Evolutionary conservation across 1,284 basidiomycete genomes (phyloP).

Genomic region (Ustilago curta): DNA sequence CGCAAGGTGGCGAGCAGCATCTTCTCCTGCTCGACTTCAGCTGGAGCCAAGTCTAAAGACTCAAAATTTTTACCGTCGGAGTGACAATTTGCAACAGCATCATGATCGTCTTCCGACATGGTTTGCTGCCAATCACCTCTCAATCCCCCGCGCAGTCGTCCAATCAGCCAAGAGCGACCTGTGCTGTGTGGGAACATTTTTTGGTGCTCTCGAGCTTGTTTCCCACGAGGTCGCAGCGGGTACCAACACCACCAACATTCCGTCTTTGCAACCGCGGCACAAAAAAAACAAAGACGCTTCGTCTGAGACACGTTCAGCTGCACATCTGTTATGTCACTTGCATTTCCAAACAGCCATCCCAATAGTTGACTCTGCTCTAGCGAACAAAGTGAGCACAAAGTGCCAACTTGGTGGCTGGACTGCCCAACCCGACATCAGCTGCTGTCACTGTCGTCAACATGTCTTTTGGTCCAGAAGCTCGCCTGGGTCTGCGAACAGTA

Average conservation of each 20-base stretch:
- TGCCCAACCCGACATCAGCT: background rate
- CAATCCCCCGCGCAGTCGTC: constrained; percentile 18
- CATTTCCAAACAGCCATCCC: background rate
- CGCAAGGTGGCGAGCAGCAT: background rate
- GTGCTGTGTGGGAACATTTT: background rate
- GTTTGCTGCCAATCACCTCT: constrained; percentile 1
- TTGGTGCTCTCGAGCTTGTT: background rate
- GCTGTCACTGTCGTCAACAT: background rate
- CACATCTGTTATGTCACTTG: background rate
- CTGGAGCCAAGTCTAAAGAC: background rate
- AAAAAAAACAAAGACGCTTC: background rate
- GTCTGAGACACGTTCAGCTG: constrained; percentile 5
- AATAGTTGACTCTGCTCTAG: background rate
- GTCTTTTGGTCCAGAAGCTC: background rate
- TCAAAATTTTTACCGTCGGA: constrained; percentile 6
- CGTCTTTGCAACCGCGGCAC: background rate
- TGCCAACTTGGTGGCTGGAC: background rate
- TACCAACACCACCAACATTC: background rate
- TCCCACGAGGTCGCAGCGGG: constrained; percentile 13
- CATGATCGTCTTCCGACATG: constrained; percentile 25
- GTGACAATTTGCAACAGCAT: background rate
- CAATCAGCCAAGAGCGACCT: constrained; percentile 20
- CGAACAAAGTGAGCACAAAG: background rate
- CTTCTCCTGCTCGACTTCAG: background rate
- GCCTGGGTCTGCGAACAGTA: constrained; percentile 2